Evolutionary conservation across 2,329 filamentous ascomycete genomes (phyloP), one percentile per base, ranked within the genome.

Genomic region (Acephala macrosclerotiorum): DNA sequence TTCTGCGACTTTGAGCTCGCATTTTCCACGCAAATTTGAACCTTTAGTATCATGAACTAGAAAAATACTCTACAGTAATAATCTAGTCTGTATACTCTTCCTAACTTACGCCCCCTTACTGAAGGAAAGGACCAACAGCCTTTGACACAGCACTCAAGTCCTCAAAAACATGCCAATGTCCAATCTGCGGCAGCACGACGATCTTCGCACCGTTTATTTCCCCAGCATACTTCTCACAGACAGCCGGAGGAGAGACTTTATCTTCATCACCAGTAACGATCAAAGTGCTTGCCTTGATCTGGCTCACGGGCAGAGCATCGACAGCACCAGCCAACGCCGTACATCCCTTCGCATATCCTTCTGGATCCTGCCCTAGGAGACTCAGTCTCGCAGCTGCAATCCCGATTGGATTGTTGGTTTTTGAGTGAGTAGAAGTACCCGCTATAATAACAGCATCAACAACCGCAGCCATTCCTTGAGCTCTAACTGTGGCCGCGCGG

Each of bases 281-380:
- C 35, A 80, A 70, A 0, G 76, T 77, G 18, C 74, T 70, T 6
- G 73, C 70, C 11, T 75, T 68, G 3, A 84, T 60, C 7, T 72
- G 66, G 22, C 74, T 68, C 3, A 82, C 68, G 20, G 78, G 72
- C 25, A 83, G 57, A 16, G 69, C 62, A 22, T 73, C 68, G 1
- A 71, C 72, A 0, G 80, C 79, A 3, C 75, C 75, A 5, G 81
- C 84, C 35, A 87, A 75, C 2, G 84, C 84, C 29, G 77, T 76
- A 51, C 82, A 84, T 0, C 79, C 84, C 66, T 87, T 87, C 1
- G 85, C 85, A 71, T 86, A 87, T 1, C 82, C 82, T 66, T 87
- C 84, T 0, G 82, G 78, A 68, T 85, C 81, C 67, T 85, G 83
- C 0, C 77, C 73, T 0, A 85, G 73, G 2, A 87, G 73, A 4